Percentiles rank a stretch among this genome's conserved stretches.
Evolutionary conservation across 371 early-diverging fungal genomes (phyloP).

Genomic region (Syncephalastrum monosporum): DNA sequence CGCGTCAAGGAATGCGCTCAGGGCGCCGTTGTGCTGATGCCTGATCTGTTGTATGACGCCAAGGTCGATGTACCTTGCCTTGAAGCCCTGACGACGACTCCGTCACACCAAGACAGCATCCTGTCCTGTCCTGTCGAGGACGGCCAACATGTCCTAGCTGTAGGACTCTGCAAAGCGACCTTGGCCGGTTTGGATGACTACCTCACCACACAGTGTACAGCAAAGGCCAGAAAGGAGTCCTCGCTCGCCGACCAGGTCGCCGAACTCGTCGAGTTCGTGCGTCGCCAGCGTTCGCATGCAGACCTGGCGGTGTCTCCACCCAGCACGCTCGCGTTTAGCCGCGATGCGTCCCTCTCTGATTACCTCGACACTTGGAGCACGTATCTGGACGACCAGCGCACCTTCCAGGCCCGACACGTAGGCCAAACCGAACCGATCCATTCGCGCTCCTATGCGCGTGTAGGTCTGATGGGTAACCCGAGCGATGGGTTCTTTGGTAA

Average conservation of each 20-base stretch:
- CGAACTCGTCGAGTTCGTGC: too few species aligned
- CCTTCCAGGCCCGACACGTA: not conserved
- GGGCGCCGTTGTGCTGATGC: slow-evolving; percentile 23
- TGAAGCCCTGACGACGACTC: too few species aligned
- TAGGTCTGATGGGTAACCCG: slow-evolving; percentile 75
- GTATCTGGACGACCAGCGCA: not conserved
- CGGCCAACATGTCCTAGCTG: too few species aligned
- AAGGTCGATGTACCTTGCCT: not conserved
- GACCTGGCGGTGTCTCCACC: not conserved
- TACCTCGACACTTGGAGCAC: not conserved
- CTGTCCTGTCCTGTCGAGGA: too few species aligned
- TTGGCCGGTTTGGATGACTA: too few species aligned
- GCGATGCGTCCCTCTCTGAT: slow-evolving; percentile 6
- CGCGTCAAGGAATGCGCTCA: slow-evolving; percentile 29
- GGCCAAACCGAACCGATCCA: slow-evolving; percentile 30
- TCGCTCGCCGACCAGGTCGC: too few species aligned
- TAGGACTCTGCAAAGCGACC: too few species aligned
- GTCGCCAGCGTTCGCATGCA: too few species aligned
- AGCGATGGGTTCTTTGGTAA: slow-evolving; percentile 69
- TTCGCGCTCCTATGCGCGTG: slow-evolving; percentile 56
- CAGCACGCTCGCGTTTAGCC: not conserved
- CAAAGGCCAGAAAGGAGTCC: too few species aligned
- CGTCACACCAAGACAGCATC: too few species aligned
- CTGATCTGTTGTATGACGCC: slow-evolving; percentile 30
- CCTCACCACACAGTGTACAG: too few species aligned